Conservation (phyloP, 106 monocot species). For the Dioscorea dumetorum region DNA sequence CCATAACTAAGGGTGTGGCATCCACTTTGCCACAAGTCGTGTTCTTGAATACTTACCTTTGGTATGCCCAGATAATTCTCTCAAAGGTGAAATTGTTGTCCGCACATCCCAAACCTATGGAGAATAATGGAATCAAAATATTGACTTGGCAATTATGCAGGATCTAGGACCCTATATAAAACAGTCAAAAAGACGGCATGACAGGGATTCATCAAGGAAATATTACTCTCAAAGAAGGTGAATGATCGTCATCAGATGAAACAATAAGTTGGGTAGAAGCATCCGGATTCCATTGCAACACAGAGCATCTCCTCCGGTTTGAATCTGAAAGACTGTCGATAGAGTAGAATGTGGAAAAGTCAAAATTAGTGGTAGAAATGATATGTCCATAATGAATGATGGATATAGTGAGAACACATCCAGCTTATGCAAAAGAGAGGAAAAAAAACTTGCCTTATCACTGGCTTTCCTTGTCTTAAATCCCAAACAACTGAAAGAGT, state of each 20-base stretch:
- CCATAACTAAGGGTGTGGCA: too few species aligned
- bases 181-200: neutral
- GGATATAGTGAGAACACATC: too few species aligned
- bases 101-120: conserved; percentile 94
- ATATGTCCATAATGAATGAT: too few species aligned
- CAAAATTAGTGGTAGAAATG: too few species aligned
- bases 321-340: conserved; percentile 70
- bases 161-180: neutral
- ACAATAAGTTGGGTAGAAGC: conserved; percentile 77
- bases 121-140: neutral
- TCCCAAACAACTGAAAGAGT: conserved; percentile 84
- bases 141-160: too few species aligned
- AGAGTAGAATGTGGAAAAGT: neutral
- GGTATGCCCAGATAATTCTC: conserved; percentile 90
- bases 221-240: conserved; percentile 74
- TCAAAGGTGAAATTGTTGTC: conserved; percentile 84
- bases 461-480: conserved; percentile 67
- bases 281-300: conserved; percentile 99
- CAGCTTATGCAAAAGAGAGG: neutral
- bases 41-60: conserved; percentile 42
- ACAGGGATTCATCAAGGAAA: neutral
- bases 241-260: conserved; percentile 89
- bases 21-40: too few species aligned
- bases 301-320: conserved; percentile 69
- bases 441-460: conserved; percentile 52